Evolutionary conservation across 208 protist species (phyloP).

Genomic region (Acanthamoeba lenticulata): DNA sequence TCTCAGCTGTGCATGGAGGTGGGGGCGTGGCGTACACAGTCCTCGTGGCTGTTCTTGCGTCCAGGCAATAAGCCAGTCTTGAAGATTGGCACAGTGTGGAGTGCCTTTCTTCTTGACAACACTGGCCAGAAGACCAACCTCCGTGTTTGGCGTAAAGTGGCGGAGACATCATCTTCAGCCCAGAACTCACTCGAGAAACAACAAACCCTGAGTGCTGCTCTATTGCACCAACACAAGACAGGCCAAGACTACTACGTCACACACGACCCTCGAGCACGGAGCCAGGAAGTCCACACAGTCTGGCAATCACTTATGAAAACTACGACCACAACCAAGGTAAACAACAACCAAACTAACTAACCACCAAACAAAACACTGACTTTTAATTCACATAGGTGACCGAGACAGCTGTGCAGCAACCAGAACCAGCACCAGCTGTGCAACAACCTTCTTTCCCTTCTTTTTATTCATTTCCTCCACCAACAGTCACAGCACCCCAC

Average conservation of each 20-base stretch:
- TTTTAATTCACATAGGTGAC: too few relatives aligned
- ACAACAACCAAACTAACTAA: too few relatives aligned
- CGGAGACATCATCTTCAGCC: background rate
- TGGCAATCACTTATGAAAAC: too few relatives aligned
- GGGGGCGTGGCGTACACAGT: background rate
- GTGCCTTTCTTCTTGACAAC: background rate
- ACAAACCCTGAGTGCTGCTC: background rate
- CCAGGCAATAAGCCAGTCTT: background rate
- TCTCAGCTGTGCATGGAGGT: background rate
- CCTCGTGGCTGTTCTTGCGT: background rate
- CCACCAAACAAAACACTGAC: too few relatives aligned
- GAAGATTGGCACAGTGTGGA: background rate
- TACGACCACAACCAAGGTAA: too few relatives aligned
- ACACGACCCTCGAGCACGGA: background rate
- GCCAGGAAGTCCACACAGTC: background rate
- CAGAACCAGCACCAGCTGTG: too few relatives aligned
- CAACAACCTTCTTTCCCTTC: too few relatives aligned
- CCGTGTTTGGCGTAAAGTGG: background rate
- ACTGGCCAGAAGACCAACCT: background rate
- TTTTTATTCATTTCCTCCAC: too few relatives aligned
- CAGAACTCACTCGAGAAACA: background rate
- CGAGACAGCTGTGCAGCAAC: too few relatives aligned
- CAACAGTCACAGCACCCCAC: too few relatives aligned
- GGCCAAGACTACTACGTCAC: constrained; percentile 1
- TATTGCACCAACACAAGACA: background rate